Base-by-base conservation (phyloP, 305 asterid genomes). In the Fraxinus baroniana region DNA sequence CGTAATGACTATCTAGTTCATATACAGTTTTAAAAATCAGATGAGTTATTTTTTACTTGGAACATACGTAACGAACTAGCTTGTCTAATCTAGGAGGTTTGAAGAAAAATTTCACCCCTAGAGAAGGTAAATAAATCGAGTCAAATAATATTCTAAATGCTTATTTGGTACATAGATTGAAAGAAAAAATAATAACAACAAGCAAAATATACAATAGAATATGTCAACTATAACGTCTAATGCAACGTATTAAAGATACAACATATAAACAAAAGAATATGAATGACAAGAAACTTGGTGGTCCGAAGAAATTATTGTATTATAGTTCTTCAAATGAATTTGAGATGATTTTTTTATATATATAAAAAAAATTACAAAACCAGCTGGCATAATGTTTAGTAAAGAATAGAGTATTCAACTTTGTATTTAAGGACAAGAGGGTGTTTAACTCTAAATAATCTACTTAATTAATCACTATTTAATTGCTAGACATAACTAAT, bases 391-490 rank as follows among this genome's bases (percentile, higher is more conserved):
- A 10, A 60, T 24, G 74, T 66, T 66, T 26, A 66, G 18, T 9
- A 0, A 66, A 8, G 74, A 4, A 24, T 66, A 66, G 36, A 28
- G n/a, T 28, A 24, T 66, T 66, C n/a, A 28, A 66, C n/a, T 66
- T 26, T 9, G 35, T 24, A 66, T 3, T 10, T 22, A 26, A 9
- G 7, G n/a, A 26, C 36, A 66, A 26, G 35, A 66, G 7, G 3
- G 12, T 26, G 36, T 66, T 7, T 64, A 10, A 24, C 5, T 66
- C 35, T 28, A 66, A 49, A 49, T 49, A 60, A 60, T 66, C 13
- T 26, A 66, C 28, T 4, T 66, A 70, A 82, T 82, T 60, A 76
- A 76, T 35, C 22, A 22, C 70, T 76, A 76, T 28, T 15, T 46
- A 36, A 77, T 77, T 77, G 35, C 36, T 44, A 20, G 36, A 3